Conservation (phyloP, 352 stramenopile genomes). For the Pseudoperonospora humuli region DNA sequence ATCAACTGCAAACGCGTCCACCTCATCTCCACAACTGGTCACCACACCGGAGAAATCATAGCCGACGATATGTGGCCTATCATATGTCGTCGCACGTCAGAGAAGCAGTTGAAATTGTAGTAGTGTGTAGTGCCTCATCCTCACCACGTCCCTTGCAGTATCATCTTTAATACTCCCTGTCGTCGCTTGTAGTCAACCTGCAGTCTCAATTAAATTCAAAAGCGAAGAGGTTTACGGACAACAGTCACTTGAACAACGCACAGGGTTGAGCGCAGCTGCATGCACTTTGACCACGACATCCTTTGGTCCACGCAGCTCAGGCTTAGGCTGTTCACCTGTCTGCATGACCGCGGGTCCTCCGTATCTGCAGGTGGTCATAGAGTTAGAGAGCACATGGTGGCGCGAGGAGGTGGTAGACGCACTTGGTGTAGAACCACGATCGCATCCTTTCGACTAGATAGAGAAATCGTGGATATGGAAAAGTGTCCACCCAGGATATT, state of each 20-base stretch:
- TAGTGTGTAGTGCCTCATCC: too few species aligned
- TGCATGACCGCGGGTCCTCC: conserved; percentile 55
- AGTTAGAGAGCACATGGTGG: conserved; percentile 5
- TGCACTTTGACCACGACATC: conserved; percentile 65
- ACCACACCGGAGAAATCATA: conserved; percentile 72
- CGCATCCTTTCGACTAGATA: conserved; percentile 55
- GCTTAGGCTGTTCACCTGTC: conserved; percentile 41
- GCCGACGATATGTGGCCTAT: conserved; percentile 58
- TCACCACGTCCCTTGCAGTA: conserved; percentile 38
- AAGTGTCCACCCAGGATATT: too few species aligned
- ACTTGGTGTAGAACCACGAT: conserved; percentile 75
- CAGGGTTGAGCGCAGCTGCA: conserved; percentile 52
- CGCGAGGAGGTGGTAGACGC: background rate
- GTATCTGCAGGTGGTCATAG: conserved; percentile 23
- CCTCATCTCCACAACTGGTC: conserved; percentile 36
- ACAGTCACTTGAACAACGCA: conserved; percentile 4
- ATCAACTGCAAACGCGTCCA: conserved; percentile 47
- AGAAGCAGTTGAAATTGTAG: background rate
- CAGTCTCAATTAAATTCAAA: conserved; percentile 1
- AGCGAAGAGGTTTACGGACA: background rate
- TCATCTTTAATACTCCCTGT: conserved; percentile 59
- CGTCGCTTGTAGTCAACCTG: conserved; percentile 80
- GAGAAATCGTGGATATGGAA: too few species aligned
- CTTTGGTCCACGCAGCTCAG: conserved; percentile 36
- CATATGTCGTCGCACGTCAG: background rate